phyloP scores from a whole-genome alignment of 305 asterid genomes.

The Fraxinus xanthoxyloides region DNA sequence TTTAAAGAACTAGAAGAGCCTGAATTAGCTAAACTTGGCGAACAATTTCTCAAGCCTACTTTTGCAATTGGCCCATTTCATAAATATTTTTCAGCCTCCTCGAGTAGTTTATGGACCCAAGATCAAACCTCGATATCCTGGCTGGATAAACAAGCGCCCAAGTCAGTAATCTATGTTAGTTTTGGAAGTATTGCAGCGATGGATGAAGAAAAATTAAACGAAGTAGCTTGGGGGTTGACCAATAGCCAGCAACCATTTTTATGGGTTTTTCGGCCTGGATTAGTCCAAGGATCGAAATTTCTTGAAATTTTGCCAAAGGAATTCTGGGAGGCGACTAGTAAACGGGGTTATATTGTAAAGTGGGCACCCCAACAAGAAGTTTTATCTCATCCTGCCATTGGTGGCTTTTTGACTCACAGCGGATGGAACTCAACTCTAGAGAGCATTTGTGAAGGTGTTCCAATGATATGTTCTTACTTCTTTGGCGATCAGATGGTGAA shows the following conservation, averaged over 20 bases:
- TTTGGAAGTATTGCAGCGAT: conserved; percentile 51
- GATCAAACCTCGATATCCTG: conserved; percentile 41
- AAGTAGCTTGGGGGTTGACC: conserved; percentile 51
- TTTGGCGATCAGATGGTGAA: conserved; percentile 50
- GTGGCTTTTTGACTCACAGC: conserved; percentile 55
- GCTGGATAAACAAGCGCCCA: conserved; percentile 40
- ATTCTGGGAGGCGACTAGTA: conserved; percentile 19
- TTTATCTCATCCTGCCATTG: conserved; percentile 41
- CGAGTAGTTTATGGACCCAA: conserved; percentile 42
- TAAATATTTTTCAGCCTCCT: conserved; percentile 41
- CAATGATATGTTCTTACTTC: conserved; percentile 48
- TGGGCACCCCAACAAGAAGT: conserved; percentile 65
- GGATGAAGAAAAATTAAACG: conserved; percentile 21
- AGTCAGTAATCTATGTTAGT: conserved; percentile 55
- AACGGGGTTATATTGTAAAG: conserved; percentile 37
- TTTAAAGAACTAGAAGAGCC: conserved; percentile 34
- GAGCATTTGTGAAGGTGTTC: conserved; percentile 53
- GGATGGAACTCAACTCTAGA: conserved; percentile 66
- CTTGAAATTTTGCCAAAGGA: conserved; percentile 26
- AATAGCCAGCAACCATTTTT: conserved; percentile 43
- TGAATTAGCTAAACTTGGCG: conserved; percentile 16
- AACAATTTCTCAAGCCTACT: conserved; percentile 26
- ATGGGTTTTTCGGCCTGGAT: conserved; percentile 53
- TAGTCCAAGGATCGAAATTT: conserved; percentile 36
- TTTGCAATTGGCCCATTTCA: conserved; percentile 53